Conservation (phyloP, 2,329 filamentous ascomycete genomes). For the Fusarium compactum region DNA sequence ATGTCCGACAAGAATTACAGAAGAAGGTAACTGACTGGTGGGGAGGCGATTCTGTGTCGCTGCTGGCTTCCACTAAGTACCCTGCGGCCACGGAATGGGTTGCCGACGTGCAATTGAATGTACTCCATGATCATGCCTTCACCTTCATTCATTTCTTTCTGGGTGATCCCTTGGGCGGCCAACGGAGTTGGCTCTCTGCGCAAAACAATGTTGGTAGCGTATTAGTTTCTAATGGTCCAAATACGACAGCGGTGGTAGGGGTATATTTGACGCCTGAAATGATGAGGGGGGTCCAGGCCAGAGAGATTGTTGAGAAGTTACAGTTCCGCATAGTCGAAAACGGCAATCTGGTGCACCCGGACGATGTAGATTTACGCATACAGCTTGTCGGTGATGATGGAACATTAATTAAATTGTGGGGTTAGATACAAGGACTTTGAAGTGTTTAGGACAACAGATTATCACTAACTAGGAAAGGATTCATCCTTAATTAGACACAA, state of each 20-base stretch:
- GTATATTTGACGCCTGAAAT: neutral
- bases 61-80: neutral
- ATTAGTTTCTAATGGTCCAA: neutral
- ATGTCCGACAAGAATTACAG: constrained; percentile 52
- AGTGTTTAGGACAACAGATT: neutral
- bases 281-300: neutral
- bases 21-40: constrained; percentile 66
- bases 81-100: constrained; percentile 69
- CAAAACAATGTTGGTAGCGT: neutral
- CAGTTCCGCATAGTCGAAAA: neutral
- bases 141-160: constrained; percentile 73
- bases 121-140: constrained; percentile 43
- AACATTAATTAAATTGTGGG: neutral
- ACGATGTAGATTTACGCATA: neutral
- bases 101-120: constrained; percentile 72
- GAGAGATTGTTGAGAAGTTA: neutral
- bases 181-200: constrained; percentile 58
- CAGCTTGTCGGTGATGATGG: neutral
- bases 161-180: constrained; percentile 62
- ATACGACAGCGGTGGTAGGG: neutral
- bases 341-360: neutral
- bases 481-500: neutral
- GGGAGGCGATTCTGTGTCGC: constrained; percentile 33
- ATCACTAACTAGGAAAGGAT: neutral
- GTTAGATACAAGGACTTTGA: neutral